These are phyloP conservation scores for Cyphellophora europaea DNA, from an alignment of 2,329 filamentous ascomycete species.

Conservation along the genomic window DNA sequence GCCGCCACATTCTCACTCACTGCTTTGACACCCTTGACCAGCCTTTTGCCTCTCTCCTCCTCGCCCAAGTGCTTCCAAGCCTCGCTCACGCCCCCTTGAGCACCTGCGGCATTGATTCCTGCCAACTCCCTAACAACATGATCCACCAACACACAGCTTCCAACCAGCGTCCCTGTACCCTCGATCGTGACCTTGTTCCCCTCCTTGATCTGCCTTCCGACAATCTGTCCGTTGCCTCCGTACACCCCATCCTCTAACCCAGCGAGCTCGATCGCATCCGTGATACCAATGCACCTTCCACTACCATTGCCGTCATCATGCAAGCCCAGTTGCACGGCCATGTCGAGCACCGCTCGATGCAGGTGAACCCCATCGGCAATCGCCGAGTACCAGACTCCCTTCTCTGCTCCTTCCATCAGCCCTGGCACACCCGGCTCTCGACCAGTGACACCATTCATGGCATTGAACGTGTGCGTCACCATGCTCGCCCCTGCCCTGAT, in stretches of 20 bases:
- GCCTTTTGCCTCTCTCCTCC: slow-evolving; percentile 12
- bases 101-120: slow-evolving; percentile 29
- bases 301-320: not conserved
- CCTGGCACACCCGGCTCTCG: slow-evolving; percentile 44
- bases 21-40: slow-evolving; percentile 39
- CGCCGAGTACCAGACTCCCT: slow-evolving; percentile 40
- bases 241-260: slow-evolving; percentile 43
- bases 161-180: slow-evolving; percentile 45
- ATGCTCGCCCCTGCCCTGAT: slow-evolving; percentile 40
- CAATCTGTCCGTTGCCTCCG: slow-evolving; percentile 43
- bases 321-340: slow-evolving; percentile 32
- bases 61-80: not conserved
- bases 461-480: slow-evolving; percentile 47
- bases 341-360: slow-evolving; percentile 39
- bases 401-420: slow-evolving; percentile 21
- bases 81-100: slow-evolving; percentile 31
- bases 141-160: slow-evolving; percentile 42
- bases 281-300: slow-evolving; percentile 39
- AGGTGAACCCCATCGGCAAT: slow-evolving; percentile 47
- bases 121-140: slow-evolving; percentile 33
- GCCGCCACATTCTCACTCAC: slow-evolving; percentile 42
- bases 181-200: slow-evolving; percentile 42
- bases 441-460: slow-evolving; percentile 42
- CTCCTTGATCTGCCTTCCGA: slow-evolving; percentile 38
- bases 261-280: slow-evolving; percentile 46